These are phyloP conservation scores for Candida freyschussii DNA, from an alignment of 1,139 yeast species.

Conservation along the genomic window DNA sequence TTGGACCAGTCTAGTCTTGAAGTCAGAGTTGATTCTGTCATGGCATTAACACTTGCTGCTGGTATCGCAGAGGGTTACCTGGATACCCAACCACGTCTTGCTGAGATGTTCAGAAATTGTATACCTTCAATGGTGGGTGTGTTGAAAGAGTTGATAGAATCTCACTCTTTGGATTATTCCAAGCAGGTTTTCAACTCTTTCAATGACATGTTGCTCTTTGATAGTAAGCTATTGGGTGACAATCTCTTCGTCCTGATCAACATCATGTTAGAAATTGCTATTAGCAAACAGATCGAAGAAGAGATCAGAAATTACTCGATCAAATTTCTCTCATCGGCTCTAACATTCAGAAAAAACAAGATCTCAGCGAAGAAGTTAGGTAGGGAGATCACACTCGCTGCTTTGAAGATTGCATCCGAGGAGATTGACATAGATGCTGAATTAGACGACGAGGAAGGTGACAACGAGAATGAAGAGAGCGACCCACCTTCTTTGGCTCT, in stretches of 20 bases:
- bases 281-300: conserved; percentile 64
- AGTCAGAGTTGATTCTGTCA: conserved; percentile 77
- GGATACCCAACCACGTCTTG: conserved; percentile 38
- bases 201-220: conserved; percentile 72
- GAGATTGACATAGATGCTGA: conserved; percentile 70
- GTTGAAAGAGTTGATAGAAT: conserved; percentile 65
- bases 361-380: conserved; percentile 65
- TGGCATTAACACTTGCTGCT: conserved; percentile 76
- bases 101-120: conserved; percentile 57
- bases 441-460: conserved; percentile 75
- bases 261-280: conserved; percentile 71
- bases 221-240: conserved; percentile 75
- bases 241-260: conserved; percentile 64
- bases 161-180: conserved; percentile 68
- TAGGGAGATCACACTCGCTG: conserved; percentile 69
- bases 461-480: conserved; percentile 88
- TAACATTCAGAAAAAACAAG: conserved; percentile 68
- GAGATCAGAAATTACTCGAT: conserved; percentile 82
- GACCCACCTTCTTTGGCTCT: conserved; percentile 75
- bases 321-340: conserved; percentile 77
- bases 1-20: conserved; percentile 63
- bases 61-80: conserved; percentile 53
- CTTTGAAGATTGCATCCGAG: conserved; percentile 75
- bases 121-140: conserved; percentile 83
- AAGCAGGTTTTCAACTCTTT: conserved; percentile 80